Conservation (phyloP, 345 rosid genomes). For the Carallia brachiata region DNA sequence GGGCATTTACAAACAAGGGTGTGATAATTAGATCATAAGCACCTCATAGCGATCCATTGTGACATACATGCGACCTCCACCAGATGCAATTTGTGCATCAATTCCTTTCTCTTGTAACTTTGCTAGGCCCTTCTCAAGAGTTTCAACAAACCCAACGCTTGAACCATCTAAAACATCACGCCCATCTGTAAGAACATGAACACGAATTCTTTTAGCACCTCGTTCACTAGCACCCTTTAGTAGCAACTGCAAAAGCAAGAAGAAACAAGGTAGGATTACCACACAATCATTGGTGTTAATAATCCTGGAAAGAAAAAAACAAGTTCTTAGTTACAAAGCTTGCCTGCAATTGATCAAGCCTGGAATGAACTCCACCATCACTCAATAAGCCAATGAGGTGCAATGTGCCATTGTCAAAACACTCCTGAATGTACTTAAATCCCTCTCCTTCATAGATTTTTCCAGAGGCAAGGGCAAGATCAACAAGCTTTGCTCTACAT, state of each 20-base stretch:
- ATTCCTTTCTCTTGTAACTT: slow-evolving; percentile 63
- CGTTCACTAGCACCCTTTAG: slow-evolving; percentile 77
- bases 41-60: slow-evolving; percentile 99
- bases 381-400: slow-evolving; percentile 90
- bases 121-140: slow-evolving; percentile 68
- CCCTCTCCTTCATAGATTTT: slow-evolving; percentile 83
- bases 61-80: slow-evolving; percentile 98
- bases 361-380: slow-evolving; percentile 98
- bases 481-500: slow-evolving; percentile 89
- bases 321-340: not conserved
- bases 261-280: not conserved
- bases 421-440: slow-evolving; percentile 64
- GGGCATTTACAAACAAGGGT: not conserved
- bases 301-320: not conserved
- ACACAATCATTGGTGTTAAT: not conserved
- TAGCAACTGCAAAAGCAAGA: slow-evolving; percentile 52
- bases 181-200: slow-evolving; percentile 92
- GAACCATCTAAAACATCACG: slow-evolving; percentile 97
- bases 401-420: slow-evolving; percentile 57
- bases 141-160: slow-evolving; percentile 81
- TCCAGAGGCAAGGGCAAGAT: slow-evolving; percentile 86
- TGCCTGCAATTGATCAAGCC: slow-evolving; percentile 90
- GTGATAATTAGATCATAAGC: not conserved
- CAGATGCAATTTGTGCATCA: slow-evolving; percentile 92
- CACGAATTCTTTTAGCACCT: slow-evolving; percentile 89